These are phyloP conservation scores for Yamadazyma buinensis DNA, from an alignment of 1,139 yeast genomes.

Conservation along the genomic window DNA sequence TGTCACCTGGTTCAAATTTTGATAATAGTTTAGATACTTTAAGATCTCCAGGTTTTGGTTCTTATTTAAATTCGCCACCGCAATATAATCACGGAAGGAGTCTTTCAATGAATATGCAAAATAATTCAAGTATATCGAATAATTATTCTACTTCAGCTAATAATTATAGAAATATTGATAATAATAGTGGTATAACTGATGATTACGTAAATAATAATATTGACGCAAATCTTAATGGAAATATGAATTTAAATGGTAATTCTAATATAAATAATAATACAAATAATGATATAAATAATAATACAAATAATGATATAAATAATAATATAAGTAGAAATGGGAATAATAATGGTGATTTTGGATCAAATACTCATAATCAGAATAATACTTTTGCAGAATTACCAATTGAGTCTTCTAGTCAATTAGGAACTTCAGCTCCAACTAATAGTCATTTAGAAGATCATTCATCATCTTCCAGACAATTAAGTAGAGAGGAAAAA, in stretches of 20 bases:
- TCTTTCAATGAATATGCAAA: constrained; percentile 11
- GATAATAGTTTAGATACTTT: constrained; percentile 27
- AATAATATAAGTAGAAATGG: neutral
- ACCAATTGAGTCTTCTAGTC: constrained; percentile 4
- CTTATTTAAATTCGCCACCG: constrained; percentile 38
- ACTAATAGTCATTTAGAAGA: constrained; percentile 6
- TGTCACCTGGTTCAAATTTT: constrained; percentile 19
- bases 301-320: neutral
- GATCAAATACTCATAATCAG: constrained; percentile 2
- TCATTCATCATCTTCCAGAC: constrained; percentile 30
- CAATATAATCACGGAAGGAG: constrained; percentile 14
- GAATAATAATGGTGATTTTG: constrained; percentile 1
- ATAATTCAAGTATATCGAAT: constrained; percentile 27
- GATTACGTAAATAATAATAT: neutral
- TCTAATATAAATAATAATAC: neutral
- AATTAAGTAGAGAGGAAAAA: constrained; percentile 65
- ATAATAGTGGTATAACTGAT: neutral
- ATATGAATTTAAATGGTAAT: too few species aligned
- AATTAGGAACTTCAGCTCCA: constrained; percentile 28
- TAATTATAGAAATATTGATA: neutral
- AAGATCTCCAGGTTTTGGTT: constrained; percentile 26
- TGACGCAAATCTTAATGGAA: too few species aligned
- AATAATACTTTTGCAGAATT: constrained; percentile 1
- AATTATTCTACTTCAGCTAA: constrained; percentile 26
- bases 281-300: neutral